Conservation (phyloP, 257 asterid species). For the Gentiana straminea region DNA sequence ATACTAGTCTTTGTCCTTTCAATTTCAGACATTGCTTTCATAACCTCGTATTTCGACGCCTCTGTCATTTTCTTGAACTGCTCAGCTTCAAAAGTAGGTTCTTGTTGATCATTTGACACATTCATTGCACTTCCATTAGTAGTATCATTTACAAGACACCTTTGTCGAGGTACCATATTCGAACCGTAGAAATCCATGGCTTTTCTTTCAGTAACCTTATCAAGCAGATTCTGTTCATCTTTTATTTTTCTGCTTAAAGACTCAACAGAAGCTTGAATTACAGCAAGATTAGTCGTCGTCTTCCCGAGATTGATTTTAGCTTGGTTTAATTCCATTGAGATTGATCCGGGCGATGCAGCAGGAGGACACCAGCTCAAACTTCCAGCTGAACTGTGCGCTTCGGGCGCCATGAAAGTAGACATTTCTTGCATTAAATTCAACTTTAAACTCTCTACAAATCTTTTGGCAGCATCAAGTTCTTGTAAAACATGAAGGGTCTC, state of each 20-base stretch:
- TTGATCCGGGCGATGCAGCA: constrained; percentile 34
- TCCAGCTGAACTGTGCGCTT: constrained; percentile 14
- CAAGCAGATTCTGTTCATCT: constrained; percentile 30
- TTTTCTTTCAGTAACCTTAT: constrained; percentile 14
- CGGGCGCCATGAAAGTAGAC: constrained; percentile 24
- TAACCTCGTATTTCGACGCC: constrained; percentile 80
- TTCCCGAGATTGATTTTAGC: constrained; percentile 60
- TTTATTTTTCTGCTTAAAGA: constrained; percentile 55
- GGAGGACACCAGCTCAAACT: constrained; percentile 26
- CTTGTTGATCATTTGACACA: constrained; percentile 11
- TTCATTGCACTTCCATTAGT: constrained; percentile 7
- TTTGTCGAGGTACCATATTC: background rate
- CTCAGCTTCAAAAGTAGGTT: constrained; percentile 47
- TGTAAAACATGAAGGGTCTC: constrained; percentile 53
- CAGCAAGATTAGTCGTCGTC: constrained; percentile 61
- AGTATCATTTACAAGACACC: constrained; percentile 1
- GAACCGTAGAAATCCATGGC: constrained; percentile 4
- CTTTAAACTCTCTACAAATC: constrained; percentile 48
- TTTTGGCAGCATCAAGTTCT: constrained; percentile 57
- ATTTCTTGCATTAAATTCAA: constrained; percentile 39
- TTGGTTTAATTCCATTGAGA: constrained; percentile 51
- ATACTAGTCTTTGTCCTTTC: constrained; percentile 72
- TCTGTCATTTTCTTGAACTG: constrained; percentile 86
- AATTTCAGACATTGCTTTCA: constrained; percentile 80
- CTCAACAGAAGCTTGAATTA: constrained; percentile 73